Percentiles rank a stretch among this genome's conserved stretches.
phyloP scores from a whole-genome alignment of 179 eudicot genomes.

The Drosera spatulata region DNA sequence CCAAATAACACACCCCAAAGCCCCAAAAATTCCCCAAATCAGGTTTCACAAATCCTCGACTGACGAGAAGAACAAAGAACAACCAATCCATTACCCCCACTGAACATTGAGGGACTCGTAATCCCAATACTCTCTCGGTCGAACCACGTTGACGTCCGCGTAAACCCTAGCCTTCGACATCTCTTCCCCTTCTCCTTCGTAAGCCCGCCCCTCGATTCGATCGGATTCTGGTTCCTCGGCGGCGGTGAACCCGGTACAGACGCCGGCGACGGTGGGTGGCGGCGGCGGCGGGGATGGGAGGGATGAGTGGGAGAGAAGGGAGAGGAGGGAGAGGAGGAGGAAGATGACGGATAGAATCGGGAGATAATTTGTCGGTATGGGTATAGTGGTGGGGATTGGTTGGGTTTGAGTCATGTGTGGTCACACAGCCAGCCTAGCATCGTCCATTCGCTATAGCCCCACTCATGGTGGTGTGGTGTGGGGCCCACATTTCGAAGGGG shows the following conservation, averaged over 20 bases:
- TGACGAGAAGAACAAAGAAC: not conserved
- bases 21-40: too few species aligned
- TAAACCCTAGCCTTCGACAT: conserved; percentile 38
- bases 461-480: too few species aligned
- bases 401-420: too few species aligned
- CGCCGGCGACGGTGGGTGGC: not conserved
- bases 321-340: too few species aligned
- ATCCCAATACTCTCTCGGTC: not conserved
- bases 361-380: too few species aligned
- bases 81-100: conserved; percentile 26
- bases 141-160: conserved; percentile 7
- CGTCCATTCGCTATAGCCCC: too few species aligned
- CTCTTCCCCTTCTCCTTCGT: conserved; percentile 44
- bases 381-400: too few species aligned
- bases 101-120: conserved; percentile 22
- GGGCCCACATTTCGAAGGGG: too few species aligned
- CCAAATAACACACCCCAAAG: not conserved
- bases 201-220: too few species aligned
- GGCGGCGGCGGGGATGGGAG: conserved; percentile 2
- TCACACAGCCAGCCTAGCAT: too few species aligned
- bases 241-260: conserved; percentile 17
- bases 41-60: not conserved
- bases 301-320: not conserved
- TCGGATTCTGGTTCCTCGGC: too few species aligned
- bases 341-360: too few species aligned